phyloP scores from a whole-genome alignment of 2,329 filamentous ascomycete species.

The Calonectria ilicicola region DNA sequence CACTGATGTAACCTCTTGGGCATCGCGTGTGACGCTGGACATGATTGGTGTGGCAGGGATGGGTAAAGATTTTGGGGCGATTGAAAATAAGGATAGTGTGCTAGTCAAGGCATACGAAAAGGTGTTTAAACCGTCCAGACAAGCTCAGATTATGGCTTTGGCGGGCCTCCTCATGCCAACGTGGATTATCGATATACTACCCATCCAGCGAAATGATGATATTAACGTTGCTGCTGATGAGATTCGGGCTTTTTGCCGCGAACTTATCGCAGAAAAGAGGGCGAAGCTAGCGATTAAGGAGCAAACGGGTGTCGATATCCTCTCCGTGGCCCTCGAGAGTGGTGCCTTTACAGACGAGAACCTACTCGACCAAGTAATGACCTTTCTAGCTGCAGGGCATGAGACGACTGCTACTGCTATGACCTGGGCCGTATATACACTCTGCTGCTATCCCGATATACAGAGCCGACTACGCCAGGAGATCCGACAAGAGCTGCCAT shows the following conservation, averaged over 20 bases:
- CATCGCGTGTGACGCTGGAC: constrained; percentile 77
- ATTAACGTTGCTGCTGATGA: constrained; percentile 65
- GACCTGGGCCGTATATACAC: constrained; percentile 79
- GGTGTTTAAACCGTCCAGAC: constrained; percentile 65
- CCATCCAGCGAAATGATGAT: constrained; percentile 77
- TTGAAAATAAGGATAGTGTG: constrained; percentile 69
- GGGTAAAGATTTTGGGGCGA: constrained; percentile 76
- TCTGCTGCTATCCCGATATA: constrained; percentile 74
- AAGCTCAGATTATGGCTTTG: constrained; percentile 68
- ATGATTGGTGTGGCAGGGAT: constrained; percentile 81
- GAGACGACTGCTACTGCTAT: constrained; percentile 84
- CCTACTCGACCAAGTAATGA: constrained; percentile 89
- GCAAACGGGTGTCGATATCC: constrained; percentile 74
- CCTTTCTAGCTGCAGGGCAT: constrained; percentile 85
- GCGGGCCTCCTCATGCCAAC: constrained; percentile 72
- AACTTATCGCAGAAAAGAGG: constrained; percentile 80
- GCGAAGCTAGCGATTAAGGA: constrained; percentile 60
- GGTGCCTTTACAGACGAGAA: constrained; percentile 82
- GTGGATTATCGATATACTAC: constrained; percentile 72
- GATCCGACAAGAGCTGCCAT: constrained; percentile 71
- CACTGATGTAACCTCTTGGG: constrained; percentile 72
- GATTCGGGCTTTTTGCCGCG: constrained; percentile 74
- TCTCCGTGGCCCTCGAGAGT: constrained; percentile 82
- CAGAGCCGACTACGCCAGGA: constrained; percentile 77
- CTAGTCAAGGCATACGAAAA: constrained; percentile 69